Evolutionary conservation across 2,329 filamentous ascomycete genomes (phyloP).

Genomic region (Colletotrichum truncatum): DNA sequence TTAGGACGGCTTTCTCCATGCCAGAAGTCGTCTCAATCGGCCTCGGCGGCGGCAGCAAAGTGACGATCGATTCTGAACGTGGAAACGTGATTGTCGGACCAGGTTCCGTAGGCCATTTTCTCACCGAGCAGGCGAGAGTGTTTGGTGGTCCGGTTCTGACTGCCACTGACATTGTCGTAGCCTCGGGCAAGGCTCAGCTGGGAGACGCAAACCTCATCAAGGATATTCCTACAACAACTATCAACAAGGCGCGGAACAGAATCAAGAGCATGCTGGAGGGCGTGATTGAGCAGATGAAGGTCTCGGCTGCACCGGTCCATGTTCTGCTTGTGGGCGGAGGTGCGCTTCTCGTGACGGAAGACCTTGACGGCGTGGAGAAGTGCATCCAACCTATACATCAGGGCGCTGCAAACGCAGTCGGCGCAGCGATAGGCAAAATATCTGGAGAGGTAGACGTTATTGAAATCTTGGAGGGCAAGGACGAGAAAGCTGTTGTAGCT

Average conservation of each 20-base stretch:
- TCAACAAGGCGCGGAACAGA: constrained; percentile 38
- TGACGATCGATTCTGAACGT: constrained; percentile 28
- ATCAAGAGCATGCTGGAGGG: constrained; percentile 58
- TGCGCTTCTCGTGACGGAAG: constrained; percentile 58
- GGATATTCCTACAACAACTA: constrained; percentile 32
- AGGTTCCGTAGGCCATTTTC: constrained; percentile 62
- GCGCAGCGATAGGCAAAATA: constrained; percentile 66
- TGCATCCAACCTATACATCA: constrained; percentile 61
- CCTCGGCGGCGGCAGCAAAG: constrained; percentile 61
- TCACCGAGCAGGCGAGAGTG: constrained; percentile 55
- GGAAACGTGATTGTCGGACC: constrained; percentile 58
- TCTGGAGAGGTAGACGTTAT: constrained; percentile 62
- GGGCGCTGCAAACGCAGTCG: constrained; percentile 68
- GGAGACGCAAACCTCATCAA: constrained; percentile 41
- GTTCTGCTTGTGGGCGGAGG: constrained; percentile 68
- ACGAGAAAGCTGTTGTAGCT: constrained; percentile 47
- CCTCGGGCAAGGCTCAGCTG: constrained; percentile 40
- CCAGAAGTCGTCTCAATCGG: constrained; percentile 65
- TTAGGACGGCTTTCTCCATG: constrained; percentile 67
- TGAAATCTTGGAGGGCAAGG: constrained; percentile 51
- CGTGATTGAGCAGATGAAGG: constrained; percentile 65
- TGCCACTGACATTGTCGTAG: constrained; percentile 60
- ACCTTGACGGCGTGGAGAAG: constrained; percentile 58
- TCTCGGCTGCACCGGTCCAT: constrained; percentile 59
- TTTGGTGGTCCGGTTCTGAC: constrained; percentile 65